Percentiles rank a stretch among this genome's conserved stretches.
Evolutionary conservation across 371 early-diverging fungal species (phyloP).

Genomic region (Gilbertella persicaria): DNA sequence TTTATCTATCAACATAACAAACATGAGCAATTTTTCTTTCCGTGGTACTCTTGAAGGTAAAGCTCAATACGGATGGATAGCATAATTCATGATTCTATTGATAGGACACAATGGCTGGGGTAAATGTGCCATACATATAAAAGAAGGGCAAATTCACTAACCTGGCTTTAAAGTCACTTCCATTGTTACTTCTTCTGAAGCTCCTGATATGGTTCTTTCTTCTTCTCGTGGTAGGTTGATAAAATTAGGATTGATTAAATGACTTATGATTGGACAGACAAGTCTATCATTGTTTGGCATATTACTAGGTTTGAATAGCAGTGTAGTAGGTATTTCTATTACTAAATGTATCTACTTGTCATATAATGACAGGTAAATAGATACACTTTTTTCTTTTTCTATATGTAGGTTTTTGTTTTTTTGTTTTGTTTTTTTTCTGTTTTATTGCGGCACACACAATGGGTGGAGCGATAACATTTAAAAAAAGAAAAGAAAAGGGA

Average conservation of each 20-base stretch:
- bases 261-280: conserved; percentile 59
- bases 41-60: conserved; percentile 16
- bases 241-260: no score
- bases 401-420: no score
- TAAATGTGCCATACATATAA: conserved; percentile 4
- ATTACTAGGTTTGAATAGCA: conserved; percentile 55
- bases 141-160: not conserved
- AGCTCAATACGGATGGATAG: not conserved
- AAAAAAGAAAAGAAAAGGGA: not conserved
- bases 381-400: no score
- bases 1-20: no score
- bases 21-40: conserved; percentile 10
- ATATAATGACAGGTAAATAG: no score
- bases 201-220: conserved; percentile 87
- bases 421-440: not conserved
- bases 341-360: not conserved
- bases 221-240: conserved; percentile 77
- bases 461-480: not conserved
- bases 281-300: conserved; percentile 90
- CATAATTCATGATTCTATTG: not conserved
- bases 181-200: conserved; percentile 88
- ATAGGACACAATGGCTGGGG: conserved; percentile 28
- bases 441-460: not conserved
- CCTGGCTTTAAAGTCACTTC: conserved; percentile 67
- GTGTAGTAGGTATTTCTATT: not conserved